These are phyloP conservation scores for Phanerodontia chrysosporium DNA, from an alignment of 768 basidiomycete genomes.

Conservation along the genomic window DNA sequence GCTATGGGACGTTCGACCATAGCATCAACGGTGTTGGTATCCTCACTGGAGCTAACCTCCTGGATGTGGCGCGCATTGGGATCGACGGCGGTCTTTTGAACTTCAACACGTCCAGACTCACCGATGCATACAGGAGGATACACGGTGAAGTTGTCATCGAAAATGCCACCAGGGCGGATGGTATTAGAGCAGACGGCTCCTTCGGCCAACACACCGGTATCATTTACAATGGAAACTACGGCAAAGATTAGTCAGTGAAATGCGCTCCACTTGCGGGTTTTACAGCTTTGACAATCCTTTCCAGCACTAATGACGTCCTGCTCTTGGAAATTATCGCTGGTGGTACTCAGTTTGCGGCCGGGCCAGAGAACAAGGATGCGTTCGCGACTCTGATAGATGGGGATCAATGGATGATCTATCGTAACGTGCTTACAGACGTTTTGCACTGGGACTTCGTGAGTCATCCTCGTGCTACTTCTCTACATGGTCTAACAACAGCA, in stretches of 20 bases:
- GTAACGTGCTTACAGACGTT: constrained; percentile 49
- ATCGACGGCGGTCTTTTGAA: constrained; percentile 43
- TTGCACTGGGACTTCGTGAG: constrained; percentile 73
- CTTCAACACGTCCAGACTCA: constrained; percentile 19
- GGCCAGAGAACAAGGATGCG: constrained; percentile 36
- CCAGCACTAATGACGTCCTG: constrained; percentile 59
- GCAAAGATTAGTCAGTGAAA: constrained; percentile 39
- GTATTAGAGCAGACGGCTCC: constrained; percentile 46
- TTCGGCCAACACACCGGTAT: constrained; percentile 52
- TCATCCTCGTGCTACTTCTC: constrained; percentile 4
- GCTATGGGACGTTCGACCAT: constrained; percentile 44
- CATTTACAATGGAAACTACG: constrained; percentile 58
- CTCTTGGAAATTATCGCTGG: constrained; percentile 57
- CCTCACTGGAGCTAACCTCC: constrained; percentile 60
- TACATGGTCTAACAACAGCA: constrained; percentile 20
- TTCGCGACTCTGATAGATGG: constrained; percentile 56
- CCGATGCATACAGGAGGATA: constrained; percentile 32
- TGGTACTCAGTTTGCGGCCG: constrained; percentile 54
- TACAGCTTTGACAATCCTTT: too few species aligned
- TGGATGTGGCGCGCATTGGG: constrained; percentile 62
- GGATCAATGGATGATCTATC: constrained; percentile 67
- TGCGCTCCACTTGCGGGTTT: background rate
- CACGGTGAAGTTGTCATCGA: constrained; percentile 51
- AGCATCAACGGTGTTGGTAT: constrained; percentile 41
- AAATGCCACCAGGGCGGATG: constrained; percentile 48